Conservation (phyloP, 345 rosid genomes). For the Brassica carinata region DNA sequence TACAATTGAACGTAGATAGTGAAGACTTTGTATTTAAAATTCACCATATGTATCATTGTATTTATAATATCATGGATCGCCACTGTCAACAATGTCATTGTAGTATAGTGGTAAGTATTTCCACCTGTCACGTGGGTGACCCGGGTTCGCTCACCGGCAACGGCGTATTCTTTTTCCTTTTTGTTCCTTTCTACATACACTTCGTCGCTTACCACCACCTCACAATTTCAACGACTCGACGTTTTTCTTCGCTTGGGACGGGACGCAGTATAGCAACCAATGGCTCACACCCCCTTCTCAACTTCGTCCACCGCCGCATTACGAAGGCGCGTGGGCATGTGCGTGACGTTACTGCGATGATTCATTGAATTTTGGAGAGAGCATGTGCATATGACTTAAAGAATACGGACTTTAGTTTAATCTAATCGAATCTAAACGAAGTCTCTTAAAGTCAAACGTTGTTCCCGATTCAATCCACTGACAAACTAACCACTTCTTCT, state of each 20-base stretch:
- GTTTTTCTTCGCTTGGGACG: slow-evolving; percentile 10
- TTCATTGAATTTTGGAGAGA: not conserved
- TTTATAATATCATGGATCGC: not conserved
- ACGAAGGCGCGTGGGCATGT: not conserved
- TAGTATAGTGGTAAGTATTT: slow-evolving; percentile 94
- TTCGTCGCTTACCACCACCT: not conserved
- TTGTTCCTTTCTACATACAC: not conserved
- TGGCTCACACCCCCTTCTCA: not conserved
- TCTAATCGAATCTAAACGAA: slow-evolving; percentile 13
- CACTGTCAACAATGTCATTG: slow-evolving; percentile 51
- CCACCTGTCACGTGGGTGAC: slow-evolving; percentile 98
- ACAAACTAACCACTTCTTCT: slow-evolving; percentile 17
- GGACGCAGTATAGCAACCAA: not conserved
- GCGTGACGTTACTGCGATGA: not conserved
- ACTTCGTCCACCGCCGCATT: not conserved
- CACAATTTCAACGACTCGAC: not conserved
- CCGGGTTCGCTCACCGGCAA: slow-evolving; percentile 97
- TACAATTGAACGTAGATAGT: not conserved
- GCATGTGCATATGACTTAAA: slow-evolving; percentile 36
- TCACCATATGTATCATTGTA: not conserved
- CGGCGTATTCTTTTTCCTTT: slow-evolving; percentile 45
- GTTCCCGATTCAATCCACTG: slow-evolving; percentile 9
- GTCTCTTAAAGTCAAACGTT: slow-evolving; percentile 17
- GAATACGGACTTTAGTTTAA: slow-evolving; percentile 11
- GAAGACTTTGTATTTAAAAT: not conserved